phyloP scores from a whole-genome alignment of 805 yeast genomes.

The Starmera amethionina region DNA sequence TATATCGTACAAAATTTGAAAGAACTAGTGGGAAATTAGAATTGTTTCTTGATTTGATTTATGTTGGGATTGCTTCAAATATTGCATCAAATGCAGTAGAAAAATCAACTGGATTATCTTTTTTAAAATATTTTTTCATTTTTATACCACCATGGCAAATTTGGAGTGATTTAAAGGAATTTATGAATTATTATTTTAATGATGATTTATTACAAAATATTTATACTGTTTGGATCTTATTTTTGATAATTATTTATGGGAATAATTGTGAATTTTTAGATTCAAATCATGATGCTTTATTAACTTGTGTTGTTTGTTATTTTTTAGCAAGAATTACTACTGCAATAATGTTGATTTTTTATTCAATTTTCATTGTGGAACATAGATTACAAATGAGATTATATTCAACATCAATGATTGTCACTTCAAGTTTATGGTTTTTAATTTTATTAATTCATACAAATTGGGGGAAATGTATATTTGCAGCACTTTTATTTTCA shows the following conservation, averaged over 20 bases:
- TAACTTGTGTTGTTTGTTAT: conserved; percentile 27
- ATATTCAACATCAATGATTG: conserved; percentile 25
- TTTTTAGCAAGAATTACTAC: conserved; percentile 28
- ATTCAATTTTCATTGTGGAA: conserved; percentile 35
- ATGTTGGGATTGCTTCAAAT: conserved; percentile 55
- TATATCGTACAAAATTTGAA: conserved; percentile 47
- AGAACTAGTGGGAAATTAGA: conserved; percentile 43
- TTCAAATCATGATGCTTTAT: conserved; percentile 26
- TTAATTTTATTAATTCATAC: conserved; percentile 36
- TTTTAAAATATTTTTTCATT: conserved; percentile 37
- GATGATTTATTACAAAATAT: conserved; percentile 48
- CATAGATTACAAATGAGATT: conserved; percentile 41
- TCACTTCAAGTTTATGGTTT: conserved; percentile 34
- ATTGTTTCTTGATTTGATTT: conserved; percentile 51
- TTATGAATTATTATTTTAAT: conserved; percentile 52
- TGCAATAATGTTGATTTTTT: conserved; percentile 21
- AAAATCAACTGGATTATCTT: conserved; percentile 35
- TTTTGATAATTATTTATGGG: conserved; percentile 38
- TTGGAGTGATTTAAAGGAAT: conserved; percentile 56
- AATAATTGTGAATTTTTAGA: conserved; percentile 35
- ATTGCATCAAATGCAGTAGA: conserved; percentile 45
- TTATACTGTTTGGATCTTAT: conserved; percentile 43
- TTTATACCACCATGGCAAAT: conserved; percentile 54
- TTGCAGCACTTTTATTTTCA: conserved; percentile 29
- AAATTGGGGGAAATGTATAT: conserved; percentile 35